Conservation (phyloP, 2,329 filamentous ascomycete species). For the Aspergillus carbonarius region DNA sequence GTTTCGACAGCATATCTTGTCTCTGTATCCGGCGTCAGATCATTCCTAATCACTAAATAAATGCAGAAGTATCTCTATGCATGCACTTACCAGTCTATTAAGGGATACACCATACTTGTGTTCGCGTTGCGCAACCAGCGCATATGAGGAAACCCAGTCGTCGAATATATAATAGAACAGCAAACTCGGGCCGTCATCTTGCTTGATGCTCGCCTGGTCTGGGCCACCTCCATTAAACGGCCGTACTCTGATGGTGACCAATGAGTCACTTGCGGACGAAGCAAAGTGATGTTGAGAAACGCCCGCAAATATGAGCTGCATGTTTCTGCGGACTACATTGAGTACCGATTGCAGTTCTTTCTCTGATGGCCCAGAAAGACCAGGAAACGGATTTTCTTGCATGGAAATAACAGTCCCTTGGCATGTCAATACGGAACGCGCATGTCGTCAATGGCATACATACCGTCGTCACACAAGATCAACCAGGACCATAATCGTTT, state of each 20-base stretch:
- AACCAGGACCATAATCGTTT: conserved; percentile 70
- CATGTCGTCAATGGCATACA: conserved; percentile 8
- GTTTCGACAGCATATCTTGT: conserved; percentile 55
- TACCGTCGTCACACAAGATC: conserved; percentile 64
- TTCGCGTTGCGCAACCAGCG: conserved; percentile 58
- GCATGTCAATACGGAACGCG: conserved; percentile 8
- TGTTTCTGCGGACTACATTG: conserved; percentile 53
- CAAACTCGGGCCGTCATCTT: conserved; percentile 58
- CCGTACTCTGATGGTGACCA: conserved; percentile 50
- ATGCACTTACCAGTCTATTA: conserved; percentile 48
- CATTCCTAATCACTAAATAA: not conserved
- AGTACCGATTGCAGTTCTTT: conserved; percentile 30
- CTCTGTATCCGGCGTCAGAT: conserved; percentile 38
- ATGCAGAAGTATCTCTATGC: not conserved
- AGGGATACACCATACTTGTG: conserved; percentile 51
- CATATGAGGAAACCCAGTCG: conserved; percentile 65
- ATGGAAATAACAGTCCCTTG: conserved; percentile 68
- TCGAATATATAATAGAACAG: conserved; percentile 68
- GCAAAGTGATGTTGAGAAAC: conserved; percentile 55
- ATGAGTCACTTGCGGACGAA: conserved; percentile 47
- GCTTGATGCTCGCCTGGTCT: conserved; percentile 38
- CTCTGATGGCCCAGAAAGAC: conserved; percentile 40
- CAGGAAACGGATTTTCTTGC: conserved; percentile 59
- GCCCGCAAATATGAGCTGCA: conserved; percentile 61
- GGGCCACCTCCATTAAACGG: conserved; percentile 32